Conservation (phyloP, 768 basidiomycete genomes). For the Sporobolomyces pararoseus region DNA sequence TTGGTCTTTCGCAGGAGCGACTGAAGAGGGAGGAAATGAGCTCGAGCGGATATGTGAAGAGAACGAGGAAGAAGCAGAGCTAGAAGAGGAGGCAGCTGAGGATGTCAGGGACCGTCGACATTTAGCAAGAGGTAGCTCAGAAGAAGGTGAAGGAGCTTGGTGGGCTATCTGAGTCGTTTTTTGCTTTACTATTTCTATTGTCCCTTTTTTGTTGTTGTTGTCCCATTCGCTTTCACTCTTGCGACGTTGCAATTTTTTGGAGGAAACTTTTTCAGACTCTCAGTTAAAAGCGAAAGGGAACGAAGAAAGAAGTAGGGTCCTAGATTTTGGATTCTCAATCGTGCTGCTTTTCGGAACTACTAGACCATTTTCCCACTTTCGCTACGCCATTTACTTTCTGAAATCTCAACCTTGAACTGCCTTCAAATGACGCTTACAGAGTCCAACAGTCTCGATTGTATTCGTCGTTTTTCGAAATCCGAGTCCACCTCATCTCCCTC, state of each 20-base stretch:
- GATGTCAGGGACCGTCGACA: not conserved
- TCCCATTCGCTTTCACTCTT: no score
- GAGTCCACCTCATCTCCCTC: not conserved
- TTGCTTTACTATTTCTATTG: not conserved
- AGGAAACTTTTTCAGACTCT: no score
- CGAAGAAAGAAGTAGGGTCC: no score
- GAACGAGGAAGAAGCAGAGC: not conserved
- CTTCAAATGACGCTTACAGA: not conserved
- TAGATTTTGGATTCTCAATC: no score
- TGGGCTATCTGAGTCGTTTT: not conserved
- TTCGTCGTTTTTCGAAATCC: not conserved
- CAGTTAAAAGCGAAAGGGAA: no score
- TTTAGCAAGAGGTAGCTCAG: not conserved
- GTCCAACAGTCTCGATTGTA: conserved; percentile 1
- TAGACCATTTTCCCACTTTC: no score
- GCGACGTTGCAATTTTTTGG: no score
- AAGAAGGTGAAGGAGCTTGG: conserved; percentile 4
- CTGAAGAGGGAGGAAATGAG: conserved; percentile 8
- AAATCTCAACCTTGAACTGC: not conserved
- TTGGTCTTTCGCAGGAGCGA: conserved; percentile 5
- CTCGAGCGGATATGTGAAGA: not conserved
- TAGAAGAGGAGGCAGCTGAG: no score
- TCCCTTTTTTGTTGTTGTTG: not conserved
- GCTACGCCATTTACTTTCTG: no score
- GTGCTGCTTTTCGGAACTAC: no score